Percentiles rank a stretch among this genome's conserved stretches.
Conservation (phyloP, 2,329 filamentous ascomycete species). For the Epichloe sibirici region DNA sequence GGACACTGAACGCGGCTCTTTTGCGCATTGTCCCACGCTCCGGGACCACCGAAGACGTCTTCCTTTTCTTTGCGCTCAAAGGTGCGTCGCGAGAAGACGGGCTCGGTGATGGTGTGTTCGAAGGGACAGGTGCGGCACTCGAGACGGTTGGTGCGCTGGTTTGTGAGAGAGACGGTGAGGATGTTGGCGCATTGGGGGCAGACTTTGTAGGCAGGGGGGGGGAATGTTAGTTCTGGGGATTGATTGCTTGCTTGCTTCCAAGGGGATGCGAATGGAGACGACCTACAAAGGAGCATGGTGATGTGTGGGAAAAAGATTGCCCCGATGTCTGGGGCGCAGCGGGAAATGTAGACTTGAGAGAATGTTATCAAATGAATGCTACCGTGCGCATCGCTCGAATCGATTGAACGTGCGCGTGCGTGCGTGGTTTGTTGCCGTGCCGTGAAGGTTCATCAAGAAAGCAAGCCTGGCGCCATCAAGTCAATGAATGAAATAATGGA, state of each 20-base stretch:
- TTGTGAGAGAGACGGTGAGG: constrained; percentile 56
- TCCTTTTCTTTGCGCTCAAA: constrained; percentile 82
- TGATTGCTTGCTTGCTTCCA: background rate
- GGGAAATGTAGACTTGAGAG: too few relatives aligned
- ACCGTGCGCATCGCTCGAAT: too few relatives aligned
- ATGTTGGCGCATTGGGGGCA: constrained; percentile 77
- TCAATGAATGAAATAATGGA: background rate
- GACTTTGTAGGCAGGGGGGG: constrained; percentile 36
- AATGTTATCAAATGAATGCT: too few relatives aligned
- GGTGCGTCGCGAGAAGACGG: constrained; percentile 70
- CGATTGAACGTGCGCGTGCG: too few relatives aligned
- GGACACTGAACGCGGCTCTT: constrained; percentile 76
- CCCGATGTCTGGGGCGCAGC: background rate
- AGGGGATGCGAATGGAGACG: constrained; percentile 2
- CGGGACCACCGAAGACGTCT: constrained; percentile 77
- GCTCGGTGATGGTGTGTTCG: constrained; percentile 67
- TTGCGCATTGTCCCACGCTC: constrained; percentile 84
- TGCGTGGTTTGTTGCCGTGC: too few relatives aligned
- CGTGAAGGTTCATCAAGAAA: background rate
- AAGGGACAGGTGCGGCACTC: constrained; percentile 95
- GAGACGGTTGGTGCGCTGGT: constrained; percentile 61
- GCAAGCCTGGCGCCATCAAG: background rate
- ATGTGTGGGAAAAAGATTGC: constrained; percentile 5
- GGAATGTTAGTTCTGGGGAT: background rate
- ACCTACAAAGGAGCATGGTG: constrained; percentile 55